Base-by-base conservation (phyloP, 2,329 filamentous ascomycete genomes). In the Colletotrichum theobromicola region DNA sequence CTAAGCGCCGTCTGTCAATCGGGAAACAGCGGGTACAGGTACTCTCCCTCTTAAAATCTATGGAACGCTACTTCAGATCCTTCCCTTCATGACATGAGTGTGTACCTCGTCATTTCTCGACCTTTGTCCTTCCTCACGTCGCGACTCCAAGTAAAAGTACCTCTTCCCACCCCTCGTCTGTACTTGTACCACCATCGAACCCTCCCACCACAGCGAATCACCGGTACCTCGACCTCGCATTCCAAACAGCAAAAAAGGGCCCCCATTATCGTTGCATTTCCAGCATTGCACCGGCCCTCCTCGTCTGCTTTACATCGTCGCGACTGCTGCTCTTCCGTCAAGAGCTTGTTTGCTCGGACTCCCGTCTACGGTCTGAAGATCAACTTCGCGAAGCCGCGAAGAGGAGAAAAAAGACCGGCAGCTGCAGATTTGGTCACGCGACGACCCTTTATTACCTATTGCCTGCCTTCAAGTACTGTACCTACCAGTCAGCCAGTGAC, bases 311-410 rank as follows among this genome's bases (percentile, higher is more conserved):
- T 15, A 32, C 34, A 21, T 16, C 37, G 16, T 63, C 21, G 15
- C 58, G 21, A 28, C 37, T 28, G 24, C 28, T 16, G 28, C 55
- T 60, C 24, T 46, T 18, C 16, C 9, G 42, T 50, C 28, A n/a
- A n/a, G 58, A 32, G 55, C 28, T 70, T 28, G 46, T 74, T 24
- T 66, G 67, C 67, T 57, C 42, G 67, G 72, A 72, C 61, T 74
- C 61, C 55, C 55, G 66, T 21, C 35, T 71, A 34, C 67, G 55
- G 42, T 46, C 61, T 61, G 55, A 61, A 66, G 63, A 46, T 62
- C 57, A 28, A 32, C 67, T 28, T 46, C 37, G 30, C 55, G 18
- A 61, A 42, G 8, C 21, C 21, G 42, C 42, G 42, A 50, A 50
- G 42, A 62, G 28, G 42, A 42, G 12, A 55, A 21, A 30, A 13